These are phyloP conservation scores for Zygotorulaspora florentina DNA, from an alignment of 805 yeast species.

Conservation along the genomic window DNA sequence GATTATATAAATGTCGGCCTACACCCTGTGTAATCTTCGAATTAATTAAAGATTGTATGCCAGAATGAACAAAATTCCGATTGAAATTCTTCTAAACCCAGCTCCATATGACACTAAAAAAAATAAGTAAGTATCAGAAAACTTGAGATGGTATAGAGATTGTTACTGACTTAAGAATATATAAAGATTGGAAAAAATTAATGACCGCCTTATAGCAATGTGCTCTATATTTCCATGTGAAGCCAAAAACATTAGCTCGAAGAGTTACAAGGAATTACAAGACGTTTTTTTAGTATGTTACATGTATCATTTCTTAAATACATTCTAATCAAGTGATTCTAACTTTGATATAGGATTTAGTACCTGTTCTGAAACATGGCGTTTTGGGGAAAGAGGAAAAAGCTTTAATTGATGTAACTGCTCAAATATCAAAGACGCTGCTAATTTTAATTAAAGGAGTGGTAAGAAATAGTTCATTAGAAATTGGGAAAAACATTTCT, in stretches of 20 bases:
- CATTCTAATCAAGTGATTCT: neutral
- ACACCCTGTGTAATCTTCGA: neutral
- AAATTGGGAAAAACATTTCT: no score
- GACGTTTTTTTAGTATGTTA: constrained; percentile 2
- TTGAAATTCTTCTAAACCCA: constrained; percentile 20
- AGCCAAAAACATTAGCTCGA: neutral
- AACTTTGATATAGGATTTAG: neutral
- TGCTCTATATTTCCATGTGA: constrained; percentile 13
- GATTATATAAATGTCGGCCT: neutral
- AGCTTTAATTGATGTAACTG: constrained; percentile 7
- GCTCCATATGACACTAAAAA: constrained; percentile 5
- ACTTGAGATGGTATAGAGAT: neutral
- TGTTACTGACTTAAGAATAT: neutral
- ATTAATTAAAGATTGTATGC: neutral
- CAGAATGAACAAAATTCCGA: constrained; percentile 23
- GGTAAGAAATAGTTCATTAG: neutral
- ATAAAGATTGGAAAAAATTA: constrained; percentile 8
- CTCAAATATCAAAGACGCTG: constrained; percentile 13
- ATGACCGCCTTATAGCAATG: constrained; percentile 7
- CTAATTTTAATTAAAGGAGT: constrained; percentile 7
- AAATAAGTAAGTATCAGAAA: constrained; percentile 4
- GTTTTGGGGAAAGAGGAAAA: constrained; percentile 7
- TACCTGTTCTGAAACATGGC: neutral
- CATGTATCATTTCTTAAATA: neutral
- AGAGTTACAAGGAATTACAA: constrained; percentile 4